Conservation (phyloP, 2,329 filamentous ascomycete genomes). For the Diplodia corticola region DNA sequence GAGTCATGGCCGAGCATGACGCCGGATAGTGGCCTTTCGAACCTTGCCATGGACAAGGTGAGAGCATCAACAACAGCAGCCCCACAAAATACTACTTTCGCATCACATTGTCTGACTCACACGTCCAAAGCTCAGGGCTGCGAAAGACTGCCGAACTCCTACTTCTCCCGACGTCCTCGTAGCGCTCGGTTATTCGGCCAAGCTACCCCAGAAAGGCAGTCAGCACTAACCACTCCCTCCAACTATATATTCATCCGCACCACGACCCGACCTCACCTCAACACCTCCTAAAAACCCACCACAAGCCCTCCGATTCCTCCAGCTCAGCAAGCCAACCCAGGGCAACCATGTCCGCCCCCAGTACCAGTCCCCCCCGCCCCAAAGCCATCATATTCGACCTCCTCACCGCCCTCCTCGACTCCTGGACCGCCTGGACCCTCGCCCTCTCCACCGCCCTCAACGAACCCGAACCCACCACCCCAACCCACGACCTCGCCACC, state of each 20-base stretch:
- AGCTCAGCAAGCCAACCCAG: no score
- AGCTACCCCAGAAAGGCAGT: neutral
- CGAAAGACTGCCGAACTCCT: neutral
- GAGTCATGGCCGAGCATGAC: neutral
- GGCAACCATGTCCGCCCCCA: neutral
- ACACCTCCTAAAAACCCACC: no score
- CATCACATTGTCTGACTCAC: neutral
- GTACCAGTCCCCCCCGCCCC: neutral
- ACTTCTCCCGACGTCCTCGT: neutral
- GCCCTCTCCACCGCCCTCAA: slow-evolving; percentile 24
- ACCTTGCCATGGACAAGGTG: neutral
- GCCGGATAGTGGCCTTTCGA: neutral
- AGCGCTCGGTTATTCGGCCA: neutral
- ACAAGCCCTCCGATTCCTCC: no score
- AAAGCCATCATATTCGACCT: slow-evolving; percentile 45
- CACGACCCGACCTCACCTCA: no score
- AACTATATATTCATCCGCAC: neutral
- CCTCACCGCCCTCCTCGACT: slow-evolving; percentile 44
- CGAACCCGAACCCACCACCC: neutral
- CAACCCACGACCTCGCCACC: neutral
- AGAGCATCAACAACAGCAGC: neutral
- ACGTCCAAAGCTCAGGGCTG: neutral
- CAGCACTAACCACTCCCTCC: neutral
- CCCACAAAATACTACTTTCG: neutral
- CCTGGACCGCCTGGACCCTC: slow-evolving; percentile 42